Conservation (phyloP, 768 basidiomycete species). For the Psilocybe tampanensis region DNA sequence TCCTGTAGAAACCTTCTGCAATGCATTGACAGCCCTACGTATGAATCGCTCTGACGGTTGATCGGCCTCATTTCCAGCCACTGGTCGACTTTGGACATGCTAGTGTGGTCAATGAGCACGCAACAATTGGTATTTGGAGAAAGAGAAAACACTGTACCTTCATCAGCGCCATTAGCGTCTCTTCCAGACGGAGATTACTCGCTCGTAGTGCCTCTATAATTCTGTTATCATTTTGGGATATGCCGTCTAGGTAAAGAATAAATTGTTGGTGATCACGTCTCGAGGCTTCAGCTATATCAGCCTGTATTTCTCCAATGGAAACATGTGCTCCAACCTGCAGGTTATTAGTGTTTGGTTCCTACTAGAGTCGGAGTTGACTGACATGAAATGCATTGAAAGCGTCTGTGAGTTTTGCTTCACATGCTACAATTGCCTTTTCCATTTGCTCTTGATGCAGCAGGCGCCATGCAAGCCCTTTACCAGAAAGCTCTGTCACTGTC, state of each 20-base stretch:
- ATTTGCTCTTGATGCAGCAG: slow-evolving; percentile 19
- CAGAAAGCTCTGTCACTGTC: slow-evolving; percentile 10
- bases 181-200: slow-evolving; percentile 17
- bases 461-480: slow-evolving; percentile 20
- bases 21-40: slow-evolving; percentile 11
- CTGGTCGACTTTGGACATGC: slow-evolving; percentile 10
- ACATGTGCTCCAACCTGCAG: slow-evolving; percentile 15
- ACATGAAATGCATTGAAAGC: slow-evolving; percentile 18
- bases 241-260: slow-evolving; percentile 11
- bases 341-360: background rate
- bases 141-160: slow-evolving; percentile 13
- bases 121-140: background rate
- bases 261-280: slow-evolving; percentile 13
- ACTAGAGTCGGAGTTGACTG: background rate
- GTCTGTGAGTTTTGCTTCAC: slow-evolving; percentile 16
- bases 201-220: slow-evolving; percentile 20
- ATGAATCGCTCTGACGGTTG: slow-evolving; percentile 19
- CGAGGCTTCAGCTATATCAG: slow-evolving; percentile 18
- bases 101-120: background rate
- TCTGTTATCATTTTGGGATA: slow-evolving; percentile 17
- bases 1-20: slow-evolving; percentile 16
- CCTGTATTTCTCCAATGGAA: slow-evolving; percentile 11
- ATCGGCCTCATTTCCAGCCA: background rate
- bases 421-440: slow-evolving; percentile 9
- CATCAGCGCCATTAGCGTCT: slow-evolving; percentile 17